Evolutionary conservation across 129 eudicot species (phyloP).

Genomic region (Escallonia rubra): DNA sequence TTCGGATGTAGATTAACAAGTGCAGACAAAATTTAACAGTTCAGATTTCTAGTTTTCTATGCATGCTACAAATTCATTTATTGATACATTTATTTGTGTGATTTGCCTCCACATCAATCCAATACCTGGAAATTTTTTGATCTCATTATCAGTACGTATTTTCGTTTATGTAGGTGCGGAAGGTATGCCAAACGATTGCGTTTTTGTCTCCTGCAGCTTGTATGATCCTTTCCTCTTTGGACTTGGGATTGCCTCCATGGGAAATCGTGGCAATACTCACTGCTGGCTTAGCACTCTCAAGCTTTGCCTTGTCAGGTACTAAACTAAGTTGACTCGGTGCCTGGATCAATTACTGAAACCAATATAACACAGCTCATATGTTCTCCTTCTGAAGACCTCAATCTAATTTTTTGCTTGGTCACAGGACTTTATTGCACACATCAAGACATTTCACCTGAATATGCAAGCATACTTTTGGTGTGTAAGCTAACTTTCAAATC

Average conservation of each 20-base stretch:
- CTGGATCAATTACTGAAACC: too few species aligned
- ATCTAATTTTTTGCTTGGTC: conserved; percentile 20
- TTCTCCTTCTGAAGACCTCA: neutral
- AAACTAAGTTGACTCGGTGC: neutral
- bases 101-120: too few species aligned
- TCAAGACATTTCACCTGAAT: conserved; percentile 97
- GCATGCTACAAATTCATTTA: too few species aligned
- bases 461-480: conserved; percentile 98
- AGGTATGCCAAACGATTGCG: conserved; percentile 89
- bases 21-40: too few species aligned
- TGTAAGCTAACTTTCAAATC: conserved; percentile 1
- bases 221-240: conserved; percentile 78
- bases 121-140: too few species aligned
- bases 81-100: too few species aligned
- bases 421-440: conserved; percentile 95
- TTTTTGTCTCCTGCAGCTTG: conserved; percentile 94
- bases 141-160: neutral
- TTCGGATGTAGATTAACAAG: too few species aligned
- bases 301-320: conserved; percentile 91
- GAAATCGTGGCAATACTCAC: conserved; percentile 75
- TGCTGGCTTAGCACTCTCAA: conserved; percentile 85
- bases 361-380: neutral
- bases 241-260: conserved; percentile 92
- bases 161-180: conserved; percentile 61
- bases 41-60: too few species aligned